These are phyloP conservation scores for Mycena venus DNA, from an alignment of 768 basidiomycete genomes.

Conservation along the genomic window DNA sequence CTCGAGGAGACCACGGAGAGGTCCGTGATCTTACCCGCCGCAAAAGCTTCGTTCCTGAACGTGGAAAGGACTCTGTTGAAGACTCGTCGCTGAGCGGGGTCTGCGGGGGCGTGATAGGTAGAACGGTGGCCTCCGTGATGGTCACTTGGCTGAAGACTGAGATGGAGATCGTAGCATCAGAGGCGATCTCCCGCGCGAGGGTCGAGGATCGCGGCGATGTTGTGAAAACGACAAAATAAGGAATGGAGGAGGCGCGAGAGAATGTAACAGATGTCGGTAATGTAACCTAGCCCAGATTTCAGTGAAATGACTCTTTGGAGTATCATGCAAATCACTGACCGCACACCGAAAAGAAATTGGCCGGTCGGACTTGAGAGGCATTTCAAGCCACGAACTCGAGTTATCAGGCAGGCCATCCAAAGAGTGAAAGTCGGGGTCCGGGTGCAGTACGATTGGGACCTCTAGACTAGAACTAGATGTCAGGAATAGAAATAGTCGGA, in stretches of 20 bases:
- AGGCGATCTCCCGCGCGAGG: constrained; percentile 74
- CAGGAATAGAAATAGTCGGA: constrained; percentile 18
- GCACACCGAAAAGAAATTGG: constrained; percentile 75
- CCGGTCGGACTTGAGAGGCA: constrained; percentile 74
- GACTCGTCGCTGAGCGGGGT: constrained; percentile 67
- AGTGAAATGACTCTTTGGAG: constrained; percentile 5
- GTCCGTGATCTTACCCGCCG: constrained; percentile 23
- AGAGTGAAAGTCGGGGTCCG: constrained; percentile 72
- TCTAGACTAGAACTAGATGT: constrained; percentile 63
- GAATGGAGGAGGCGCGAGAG: constrained; percentile 71
- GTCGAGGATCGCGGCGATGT: constrained; percentile 68
- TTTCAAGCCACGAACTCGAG: constrained; percentile 75
- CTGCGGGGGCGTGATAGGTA: constrained; percentile 62
- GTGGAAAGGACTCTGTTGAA: constrained; percentile 10
- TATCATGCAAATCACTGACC: constrained; percentile 56
- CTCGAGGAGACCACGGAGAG: constrained; percentile 42
- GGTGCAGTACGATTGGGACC: constrained; percentile 73
- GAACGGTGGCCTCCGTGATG: constrained; percentile 57
- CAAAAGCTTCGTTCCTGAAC: constrained; percentile 20
- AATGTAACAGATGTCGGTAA: constrained; percentile 73
- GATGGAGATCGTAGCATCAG: constrained; percentile 80
- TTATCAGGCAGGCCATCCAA: constrained; percentile 59
- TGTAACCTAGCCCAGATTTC: constrained; percentile 62
- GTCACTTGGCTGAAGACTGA: constrained; percentile 73
- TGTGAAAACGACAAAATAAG: constrained; percentile 81